Base-by-base conservation (phyloP, 805 yeast species). In the Candida yuanshanica region DNA sequence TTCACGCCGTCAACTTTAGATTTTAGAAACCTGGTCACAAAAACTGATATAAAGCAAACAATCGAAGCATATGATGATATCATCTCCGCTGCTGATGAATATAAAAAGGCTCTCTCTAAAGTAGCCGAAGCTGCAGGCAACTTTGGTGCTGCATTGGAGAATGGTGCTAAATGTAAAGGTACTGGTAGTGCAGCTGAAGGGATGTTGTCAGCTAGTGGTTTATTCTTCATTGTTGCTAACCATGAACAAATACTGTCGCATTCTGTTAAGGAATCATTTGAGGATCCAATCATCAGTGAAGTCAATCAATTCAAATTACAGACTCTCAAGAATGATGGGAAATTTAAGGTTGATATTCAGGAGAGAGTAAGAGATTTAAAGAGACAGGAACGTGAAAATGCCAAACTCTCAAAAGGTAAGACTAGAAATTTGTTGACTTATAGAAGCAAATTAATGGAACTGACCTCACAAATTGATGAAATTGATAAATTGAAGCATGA, bases 401-500 rank as follows among this genome's bases (percentile, higher is more conserved):
- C 70, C 33, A 74, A 75, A 46, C 64, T 83, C 33, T 69, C 88
- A 3, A 75, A 75, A 47, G 67, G 71, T 42, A 79, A 75, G 48
- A 74, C 77, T 13, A 71, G 91, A 47, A 81, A 86, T 53, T 65
- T 88, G 40, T 63, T 74, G n/a, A 66, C 75, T 6, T 88, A 88
- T 62, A 75, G 84, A 52, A 71, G 72, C 41, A 81, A 83, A 48
- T 65, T 88, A 43, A 62, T 77, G 44, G 81, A 78, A 46, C 63
- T 88, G 51, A 85, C 95, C 13, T 64, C 71, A 10, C 88, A 85
- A 52, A 70, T 88, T 45, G 95, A 88, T 56, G 89, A 83, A 36
- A 79, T 88, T 45, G 95, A 87, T 56, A 65, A 74, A 31, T 63
- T 86, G 42, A 85, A 86, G 57, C 83, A 81, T 58, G 87, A 80